A percentile compares a stretch with the other conserved stretches of the same genome.
Evolutionary conservation across 805 yeast species (phyloP).

Genomic region (Teunomyces aglyptinius): DNA sequence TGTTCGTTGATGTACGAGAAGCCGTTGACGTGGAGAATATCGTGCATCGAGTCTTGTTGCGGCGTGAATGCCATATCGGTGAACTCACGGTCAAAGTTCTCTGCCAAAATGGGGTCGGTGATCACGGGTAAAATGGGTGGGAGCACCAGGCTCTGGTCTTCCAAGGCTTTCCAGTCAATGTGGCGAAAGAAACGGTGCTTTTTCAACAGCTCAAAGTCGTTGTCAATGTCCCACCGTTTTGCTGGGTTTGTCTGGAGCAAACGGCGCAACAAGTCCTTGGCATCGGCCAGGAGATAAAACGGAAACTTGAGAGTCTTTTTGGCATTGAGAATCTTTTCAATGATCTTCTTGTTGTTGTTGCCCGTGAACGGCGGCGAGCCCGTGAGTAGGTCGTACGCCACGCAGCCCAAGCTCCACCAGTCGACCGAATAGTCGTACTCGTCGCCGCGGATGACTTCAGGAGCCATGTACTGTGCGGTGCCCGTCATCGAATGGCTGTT

Average conservation of each 20-base stretch:
- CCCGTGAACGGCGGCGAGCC: conserved; percentile 48
- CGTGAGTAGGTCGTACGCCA: conserved; percentile 41
- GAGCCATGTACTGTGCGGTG: conserved; percentile 49
- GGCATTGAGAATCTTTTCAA: conserved; percentile 36
- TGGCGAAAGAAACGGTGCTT: conserved; percentile 39
- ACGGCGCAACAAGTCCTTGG: conserved; percentile 39
- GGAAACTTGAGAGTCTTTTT: conserved; percentile 36
- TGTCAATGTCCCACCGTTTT: conserved; percentile 39
- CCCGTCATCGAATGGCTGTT: conserved; percentile 37
- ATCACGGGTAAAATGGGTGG: conserved; percentile 46
- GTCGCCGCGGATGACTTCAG: conserved; percentile 43
- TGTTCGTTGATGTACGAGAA: conserved; percentile 42
- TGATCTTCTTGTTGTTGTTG: conserved; percentile 36
- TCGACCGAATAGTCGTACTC: conserved; percentile 42
- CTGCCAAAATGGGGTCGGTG: conserved; percentile 44
- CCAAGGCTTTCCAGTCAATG: conserved; percentile 37
- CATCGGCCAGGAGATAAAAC: conserved; percentile 40
- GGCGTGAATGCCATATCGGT: conserved; percentile 41
- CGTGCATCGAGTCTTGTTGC: conserved; percentile 14
- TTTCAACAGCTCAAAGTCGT: conserved; percentile 31
- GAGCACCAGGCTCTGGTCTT: conserved; percentile 14
- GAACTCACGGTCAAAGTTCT: conserved; percentile 43
- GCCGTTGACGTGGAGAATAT: conserved; percentile 40
- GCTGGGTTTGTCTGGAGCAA: conserved; percentile 36
- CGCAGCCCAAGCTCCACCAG: conserved; percentile 50